These are phyloP conservation scores for Phytophthora nicotianae DNA, from an alignment of 352 stramenopile genomes.

Conservation along the genomic window DNA sequence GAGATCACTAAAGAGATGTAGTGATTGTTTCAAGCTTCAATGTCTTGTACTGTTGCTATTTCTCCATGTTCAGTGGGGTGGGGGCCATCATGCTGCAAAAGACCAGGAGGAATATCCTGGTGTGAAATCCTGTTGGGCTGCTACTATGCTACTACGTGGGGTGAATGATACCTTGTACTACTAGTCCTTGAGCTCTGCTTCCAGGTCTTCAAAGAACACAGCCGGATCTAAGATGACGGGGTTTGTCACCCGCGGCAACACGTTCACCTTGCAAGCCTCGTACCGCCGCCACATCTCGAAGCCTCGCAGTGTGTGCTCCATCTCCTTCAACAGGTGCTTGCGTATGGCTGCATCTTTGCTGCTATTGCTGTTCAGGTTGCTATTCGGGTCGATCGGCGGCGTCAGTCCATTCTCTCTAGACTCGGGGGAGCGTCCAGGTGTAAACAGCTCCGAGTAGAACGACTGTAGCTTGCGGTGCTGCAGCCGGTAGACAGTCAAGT, in stretches of 20 bases:
- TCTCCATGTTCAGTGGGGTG: conserved; percentile 28
- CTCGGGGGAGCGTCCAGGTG: conserved; percentile 77
- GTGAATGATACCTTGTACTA: conserved; percentile 14
- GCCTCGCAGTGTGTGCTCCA: conserved; percentile 83
- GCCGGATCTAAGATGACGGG: conserved; percentile 67
- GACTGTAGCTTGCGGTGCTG: conserved; percentile 83
- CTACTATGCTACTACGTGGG: conserved; percentile 35
- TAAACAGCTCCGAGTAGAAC: conserved; percentile 84
- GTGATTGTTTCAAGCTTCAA: conserved; percentile 13
- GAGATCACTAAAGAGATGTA: conserved; percentile 83
- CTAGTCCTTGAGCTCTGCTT: conserved; percentile 54
- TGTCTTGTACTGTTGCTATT: conserved; percentile 26
- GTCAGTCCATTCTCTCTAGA: conserved; percentile 72
- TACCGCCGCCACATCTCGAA: conserved; percentile 90
- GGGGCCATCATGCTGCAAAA: conserved; percentile 31
- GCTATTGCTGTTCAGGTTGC: conserved; percentile 48
- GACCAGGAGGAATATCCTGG: conserved; percentile 18
- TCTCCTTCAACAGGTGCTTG: conserved; percentile 79
- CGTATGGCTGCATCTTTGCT: conserved; percentile 73
- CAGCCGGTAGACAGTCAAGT: conserved; percentile 81
- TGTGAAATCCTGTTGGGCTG: conserved; percentile 29
- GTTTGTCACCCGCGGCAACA: conserved; percentile 80
- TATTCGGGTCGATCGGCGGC: conserved; percentile 60
- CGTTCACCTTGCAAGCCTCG: conserved; percentile 66
- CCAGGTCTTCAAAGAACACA: conserved; percentile 78